Evolutionary conservation across 805 yeast genomes (phyloP).

Genomic region (Metschnikowia vanudenii): DNA sequence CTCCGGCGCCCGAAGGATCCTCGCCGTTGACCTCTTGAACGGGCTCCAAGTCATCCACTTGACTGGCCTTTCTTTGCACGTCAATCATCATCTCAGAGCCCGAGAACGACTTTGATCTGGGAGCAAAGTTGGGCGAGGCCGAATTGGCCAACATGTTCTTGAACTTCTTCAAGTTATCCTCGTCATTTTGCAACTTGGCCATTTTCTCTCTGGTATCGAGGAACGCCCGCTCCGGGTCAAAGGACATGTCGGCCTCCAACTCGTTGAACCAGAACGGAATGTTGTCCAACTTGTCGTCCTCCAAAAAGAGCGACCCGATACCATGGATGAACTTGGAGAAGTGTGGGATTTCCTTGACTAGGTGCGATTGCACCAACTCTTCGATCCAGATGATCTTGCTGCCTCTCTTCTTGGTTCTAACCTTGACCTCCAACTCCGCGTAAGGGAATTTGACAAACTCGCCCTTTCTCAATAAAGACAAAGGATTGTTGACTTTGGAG

Average conservation of each 20-base stretch:
- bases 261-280: slow-evolving; percentile 96
- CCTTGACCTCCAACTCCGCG: slow-evolving; percentile 83
- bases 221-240: slow-evolving; percentile 76
- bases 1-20: slow-evolving; percentile 9
- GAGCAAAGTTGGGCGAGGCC: slow-evolving; percentile 26
- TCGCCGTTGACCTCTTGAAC: slow-evolving; percentile 13
- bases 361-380: slow-evolving; percentile 71
- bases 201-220: slow-evolving; percentile 60
- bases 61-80: slow-evolving; percentile 5
- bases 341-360: slow-evolving; percentile 91
- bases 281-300: slow-evolving; percentile 84
- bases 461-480: slow-evolving; percentile 75
- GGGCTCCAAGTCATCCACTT: slow-evolving; percentile 10
- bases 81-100: slow-evolving; percentile 30
- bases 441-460: slow-evolving; percentile 83
- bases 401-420: slow-evolving; percentile 45
- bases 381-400: slow-evolving; percentile 73
- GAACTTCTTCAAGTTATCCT: slow-evolving; percentile 44
- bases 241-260: slow-evolving; percentile 56
- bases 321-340: slow-evolving; percentile 94
- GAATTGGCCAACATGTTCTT: slow-evolving; percentile 37
- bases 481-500: slow-evolving; percentile 66
- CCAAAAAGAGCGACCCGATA: slow-evolving; percentile 80
- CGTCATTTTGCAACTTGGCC: slow-evolving; percentile 47
- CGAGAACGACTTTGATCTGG: slow-evolving; percentile 41